Evolutionary conservation across 768 basidiomycete species (phyloP).

Genomic region (Tulasnella sp.): DNA sequence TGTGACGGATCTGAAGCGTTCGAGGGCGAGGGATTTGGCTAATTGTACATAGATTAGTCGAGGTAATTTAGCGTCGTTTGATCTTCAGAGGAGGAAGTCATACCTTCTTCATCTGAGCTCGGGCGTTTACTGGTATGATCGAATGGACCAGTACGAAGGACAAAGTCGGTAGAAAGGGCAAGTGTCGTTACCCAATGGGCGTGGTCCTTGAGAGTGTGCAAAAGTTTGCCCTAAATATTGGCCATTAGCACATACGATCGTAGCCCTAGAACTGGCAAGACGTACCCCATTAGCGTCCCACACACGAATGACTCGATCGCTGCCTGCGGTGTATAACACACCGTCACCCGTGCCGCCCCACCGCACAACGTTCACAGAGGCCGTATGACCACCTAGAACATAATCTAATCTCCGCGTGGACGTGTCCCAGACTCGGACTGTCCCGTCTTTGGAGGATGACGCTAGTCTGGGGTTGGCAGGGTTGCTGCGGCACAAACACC

Average conservation of each 20-base stretch:
- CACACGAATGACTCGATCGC: conserved; percentile 84
- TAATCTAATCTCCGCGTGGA: conserved; percentile 60
- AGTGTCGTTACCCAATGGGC: conserved; percentile 99
- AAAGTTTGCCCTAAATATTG: conserved; percentile 53
- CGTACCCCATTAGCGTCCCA: conserved; percentile 79
- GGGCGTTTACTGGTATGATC: conserved; percentile 77
- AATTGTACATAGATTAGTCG: not conserved
- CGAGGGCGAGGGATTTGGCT: conserved; percentile 68
- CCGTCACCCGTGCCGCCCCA: conserved; percentile 87
- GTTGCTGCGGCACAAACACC: conserved; percentile 41
- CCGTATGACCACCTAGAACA: conserved; percentile 84
- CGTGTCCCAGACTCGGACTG: conserved; percentile 88
- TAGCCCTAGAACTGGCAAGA: conserved; percentile 7
- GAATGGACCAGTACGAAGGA: conserved; percentile 87
- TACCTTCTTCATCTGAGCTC: conserved; percentile 71
- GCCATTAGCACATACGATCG: not conserved
- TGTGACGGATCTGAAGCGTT: conserved; percentile 63
- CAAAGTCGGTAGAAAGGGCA: conserved; percentile 88
- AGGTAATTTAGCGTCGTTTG: not conserved
- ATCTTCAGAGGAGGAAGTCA: conserved; percentile 10
- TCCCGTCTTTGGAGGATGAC: conserved; percentile 91
- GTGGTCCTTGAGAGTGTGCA: conserved; percentile 84
- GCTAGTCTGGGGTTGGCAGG: conserved; percentile 69
- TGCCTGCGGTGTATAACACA: conserved; percentile 87
- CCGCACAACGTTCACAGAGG: conserved; percentile 86